Percentiles rank a stretch among this genome's conserved stretches.
Conservation (phyloP, 768 basidiomycete species). For the Ramaria rubella region DNA sequence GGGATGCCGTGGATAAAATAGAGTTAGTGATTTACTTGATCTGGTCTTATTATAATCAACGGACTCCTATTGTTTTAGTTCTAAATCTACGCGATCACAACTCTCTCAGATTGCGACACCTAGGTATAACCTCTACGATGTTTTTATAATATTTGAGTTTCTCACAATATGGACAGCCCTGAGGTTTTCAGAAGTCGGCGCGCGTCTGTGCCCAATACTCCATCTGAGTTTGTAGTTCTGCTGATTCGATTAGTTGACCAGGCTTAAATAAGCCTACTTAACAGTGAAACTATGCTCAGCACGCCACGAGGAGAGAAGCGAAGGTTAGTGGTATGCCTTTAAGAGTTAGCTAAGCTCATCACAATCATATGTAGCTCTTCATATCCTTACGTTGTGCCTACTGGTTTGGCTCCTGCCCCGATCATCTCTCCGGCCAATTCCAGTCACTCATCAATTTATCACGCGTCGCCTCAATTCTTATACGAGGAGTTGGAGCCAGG, state of each 20-base stretch:
- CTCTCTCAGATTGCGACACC: slow-evolving; percentile 2
- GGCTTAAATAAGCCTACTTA: not conserved
- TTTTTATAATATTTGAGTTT: not conserved
- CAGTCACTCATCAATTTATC: slow-evolving; percentile 3
- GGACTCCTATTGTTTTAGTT: not conserved
- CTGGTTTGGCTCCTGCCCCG: not conserved
- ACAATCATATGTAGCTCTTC: not conserved
- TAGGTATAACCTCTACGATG: too few species aligned
- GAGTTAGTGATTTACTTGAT: not conserved
- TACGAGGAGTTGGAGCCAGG: not conserved
- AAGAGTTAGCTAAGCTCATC: not conserved
- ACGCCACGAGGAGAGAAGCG: not conserved
- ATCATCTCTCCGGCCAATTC: slow-evolving; percentile 1
- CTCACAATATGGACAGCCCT: not conserved
- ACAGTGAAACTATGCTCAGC: not conserved
- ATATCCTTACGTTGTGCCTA: not conserved
- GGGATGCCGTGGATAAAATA: not conserved
- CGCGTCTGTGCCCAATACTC: not conserved
- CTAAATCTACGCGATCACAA: not conserved
- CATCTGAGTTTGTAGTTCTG: not conserved
- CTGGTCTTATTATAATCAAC: not conserved
- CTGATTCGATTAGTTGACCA: not conserved
- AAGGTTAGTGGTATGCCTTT: not conserved
- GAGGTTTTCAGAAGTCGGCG: not conserved
- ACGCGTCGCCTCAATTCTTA: slow-evolving; percentile 2